phyloP scores from a whole-genome alignment of 805 yeast genomes.

The Candida ficus region DNA sequence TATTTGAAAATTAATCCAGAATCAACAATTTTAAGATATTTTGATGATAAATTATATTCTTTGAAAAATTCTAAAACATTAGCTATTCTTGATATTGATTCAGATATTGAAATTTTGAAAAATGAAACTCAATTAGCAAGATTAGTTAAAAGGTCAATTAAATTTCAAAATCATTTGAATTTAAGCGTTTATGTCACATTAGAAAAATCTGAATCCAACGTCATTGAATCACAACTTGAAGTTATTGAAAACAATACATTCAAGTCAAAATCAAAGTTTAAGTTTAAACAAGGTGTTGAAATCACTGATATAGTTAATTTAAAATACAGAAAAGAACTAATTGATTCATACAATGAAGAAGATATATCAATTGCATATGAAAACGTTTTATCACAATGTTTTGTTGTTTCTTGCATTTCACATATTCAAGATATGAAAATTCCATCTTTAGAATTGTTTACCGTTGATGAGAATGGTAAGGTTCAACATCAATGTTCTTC shows the following conservation, averaged over 20 bases:
- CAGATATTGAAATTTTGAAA: not conserved
- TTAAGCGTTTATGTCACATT: slow-evolving; percentile 18
- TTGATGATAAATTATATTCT: not conserved
- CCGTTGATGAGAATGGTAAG: slow-evolving; percentile 31
- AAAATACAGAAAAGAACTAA: slow-evolving; percentile 14
- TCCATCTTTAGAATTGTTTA: slow-evolving; percentile 29
- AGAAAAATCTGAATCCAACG: not conserved
- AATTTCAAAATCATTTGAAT: slow-evolving; percentile 21
- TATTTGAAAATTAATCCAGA: slow-evolving; percentile 13
- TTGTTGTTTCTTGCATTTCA: slow-evolving; percentile 30
- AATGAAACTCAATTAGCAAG: slow-evolving; percentile 9
- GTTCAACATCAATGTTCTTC: slow-evolving; percentile 24
- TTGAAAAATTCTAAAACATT: not conserved
- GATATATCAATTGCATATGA: slow-evolving; percentile 27
- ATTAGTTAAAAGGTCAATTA: slow-evolving; percentile 16
- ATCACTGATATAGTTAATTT: slow-evolving; percentile 23
- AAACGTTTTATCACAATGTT: slow-evolving; percentile 30
- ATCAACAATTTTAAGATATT: not conserved
- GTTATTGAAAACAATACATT: slow-evolving; percentile 25
- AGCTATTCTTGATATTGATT: not conserved
- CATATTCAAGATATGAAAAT: slow-evolving; percentile 28
- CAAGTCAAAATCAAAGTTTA: slow-evolving; percentile 13
- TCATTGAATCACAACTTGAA: slow-evolving; percentile 17
- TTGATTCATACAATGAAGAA: slow-evolving; percentile 22
- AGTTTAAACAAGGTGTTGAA: slow-evolving; percentile 20